phyloP scores from a whole-genome alignment of 768 basidiomycete species.

The Mycena albidolilacea region DNA sequence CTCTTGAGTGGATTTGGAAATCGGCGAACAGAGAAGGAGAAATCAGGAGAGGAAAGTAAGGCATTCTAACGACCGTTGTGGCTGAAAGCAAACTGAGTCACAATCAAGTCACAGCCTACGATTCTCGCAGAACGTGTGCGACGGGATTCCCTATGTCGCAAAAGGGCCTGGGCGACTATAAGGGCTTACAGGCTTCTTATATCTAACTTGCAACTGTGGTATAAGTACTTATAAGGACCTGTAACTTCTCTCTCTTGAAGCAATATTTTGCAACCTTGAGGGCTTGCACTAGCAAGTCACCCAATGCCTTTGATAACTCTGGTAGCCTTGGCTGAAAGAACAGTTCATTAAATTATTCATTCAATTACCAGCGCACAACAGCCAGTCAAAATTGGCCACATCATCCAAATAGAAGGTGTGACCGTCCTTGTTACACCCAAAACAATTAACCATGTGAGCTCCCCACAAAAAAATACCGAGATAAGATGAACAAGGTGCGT shows the following conservation, averaged over 20 bases:
- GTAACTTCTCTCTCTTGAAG: neutral
- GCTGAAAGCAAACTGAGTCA: no score
- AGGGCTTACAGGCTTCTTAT: neutral
- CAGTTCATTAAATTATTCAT: neutral
- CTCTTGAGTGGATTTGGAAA: no score
- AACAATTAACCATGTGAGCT: slow-evolving; percentile 5
- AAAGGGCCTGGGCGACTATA: no score
- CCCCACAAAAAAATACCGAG: slow-evolving; percentile 25
- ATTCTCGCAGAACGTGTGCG: no score
- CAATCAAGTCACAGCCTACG: no score
- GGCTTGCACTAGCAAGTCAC: neutral
- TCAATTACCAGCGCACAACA: slow-evolving; percentile 3
- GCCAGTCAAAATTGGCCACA: no score
- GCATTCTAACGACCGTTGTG: no score
- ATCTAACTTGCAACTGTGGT: neutral
- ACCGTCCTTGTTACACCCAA: neutral
- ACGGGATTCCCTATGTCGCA: slow-evolving; percentile 38
- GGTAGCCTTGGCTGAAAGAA: no score
- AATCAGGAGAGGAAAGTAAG: no score
- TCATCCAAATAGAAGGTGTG: slow-evolving; percentile 17
- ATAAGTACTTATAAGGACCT: slow-evolving; percentile 3
- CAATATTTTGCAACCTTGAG: neutral
- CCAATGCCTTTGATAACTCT: no score
- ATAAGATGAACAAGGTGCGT: slow-evolving; percentile 18
- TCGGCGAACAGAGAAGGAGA: no score